phyloP scores from a whole-genome alignment of 768 basidiomycete species.

The Cyclocybe aegerita region DNA sequence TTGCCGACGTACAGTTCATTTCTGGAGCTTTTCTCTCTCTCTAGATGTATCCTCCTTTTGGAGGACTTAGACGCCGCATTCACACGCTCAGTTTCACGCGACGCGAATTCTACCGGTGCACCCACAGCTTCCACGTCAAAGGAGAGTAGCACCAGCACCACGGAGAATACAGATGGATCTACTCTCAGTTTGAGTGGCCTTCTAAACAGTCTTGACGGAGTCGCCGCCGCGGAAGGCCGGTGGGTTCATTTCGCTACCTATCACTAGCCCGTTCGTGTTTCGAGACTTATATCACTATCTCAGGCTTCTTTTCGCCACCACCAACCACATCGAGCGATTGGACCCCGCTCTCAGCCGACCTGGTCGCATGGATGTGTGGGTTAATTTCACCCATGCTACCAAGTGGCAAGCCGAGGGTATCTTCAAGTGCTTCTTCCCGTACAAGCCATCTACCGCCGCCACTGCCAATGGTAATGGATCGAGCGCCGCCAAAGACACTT shows the following conservation, averaged over 20 bases:
- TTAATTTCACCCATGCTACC: conserved; percentile 87
- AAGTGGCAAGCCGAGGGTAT: conserved; percentile 94
- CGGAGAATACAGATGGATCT: conserved; percentile 68
- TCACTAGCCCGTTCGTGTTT: not conserved
- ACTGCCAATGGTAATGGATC: conserved; percentile 15
- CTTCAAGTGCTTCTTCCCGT: conserved; percentile 94
- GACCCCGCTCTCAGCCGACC: conserved; percentile 88
- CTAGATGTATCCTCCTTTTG: conserved; percentile 86
- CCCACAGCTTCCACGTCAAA: conserved; percentile 53
- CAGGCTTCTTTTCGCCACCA: conserved; percentile 86
- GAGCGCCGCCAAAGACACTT: conserved; percentile 38
- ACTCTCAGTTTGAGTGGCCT: conserved; percentile 84
- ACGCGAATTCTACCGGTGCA: conserved; percentile 72
- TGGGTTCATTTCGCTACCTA: conserved; percentile 35
- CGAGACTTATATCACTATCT: conserved; percentile 15
- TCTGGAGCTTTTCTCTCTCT: not conserved
- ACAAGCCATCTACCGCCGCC: conserved; percentile 37
- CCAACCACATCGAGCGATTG: conserved; percentile 91
- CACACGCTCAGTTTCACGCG: conserved; percentile 84
- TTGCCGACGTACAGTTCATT: conserved; percentile 1
- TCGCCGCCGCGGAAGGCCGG: conserved; percentile 85
- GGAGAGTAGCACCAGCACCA: conserved; percentile 27
- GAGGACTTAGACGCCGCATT: conserved; percentile 94
- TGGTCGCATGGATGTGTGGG: conserved; percentile 91
- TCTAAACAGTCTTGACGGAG: conserved; percentile 83